Conservation (phyloP, 345 rosid species). For the Murraya koenigii region DNA sequence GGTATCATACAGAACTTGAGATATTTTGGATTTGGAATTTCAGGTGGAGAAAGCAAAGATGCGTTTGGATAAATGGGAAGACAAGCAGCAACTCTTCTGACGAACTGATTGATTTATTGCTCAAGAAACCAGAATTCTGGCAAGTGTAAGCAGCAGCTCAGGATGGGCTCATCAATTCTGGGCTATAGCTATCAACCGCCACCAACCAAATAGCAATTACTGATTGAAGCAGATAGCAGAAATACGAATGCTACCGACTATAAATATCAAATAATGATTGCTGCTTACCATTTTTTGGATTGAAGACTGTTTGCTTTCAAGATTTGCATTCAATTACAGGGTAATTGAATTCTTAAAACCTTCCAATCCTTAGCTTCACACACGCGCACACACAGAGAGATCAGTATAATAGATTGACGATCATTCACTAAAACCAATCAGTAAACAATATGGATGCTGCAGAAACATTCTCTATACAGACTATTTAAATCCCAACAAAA, state of each 20-base stretch:
- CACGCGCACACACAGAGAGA: background rate
- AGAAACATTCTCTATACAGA: background rate
- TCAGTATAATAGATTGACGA: background rate
- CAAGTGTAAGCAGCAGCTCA: conserved; percentile 6
- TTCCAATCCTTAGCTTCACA: background rate
- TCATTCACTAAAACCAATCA: conserved; percentile 2
- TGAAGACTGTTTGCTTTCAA: background rate
- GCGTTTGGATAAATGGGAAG: conserved; percentile 70
- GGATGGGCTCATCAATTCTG: background rate
- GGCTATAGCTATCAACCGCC: background rate
- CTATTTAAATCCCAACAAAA: background rate
- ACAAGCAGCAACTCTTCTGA: conserved; percentile 29
- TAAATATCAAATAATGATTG: background rate
- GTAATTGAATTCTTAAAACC: background rate
- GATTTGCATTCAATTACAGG: background rate
- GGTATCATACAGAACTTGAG: too few species aligned
- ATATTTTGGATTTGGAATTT: conserved; percentile 4
- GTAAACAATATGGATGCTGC: background rate
- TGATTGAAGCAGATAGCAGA: background rate
- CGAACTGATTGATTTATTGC: background rate
- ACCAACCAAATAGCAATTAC: background rate
- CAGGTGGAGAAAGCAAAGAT: conserved; percentile 63
- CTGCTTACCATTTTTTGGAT: background rate
- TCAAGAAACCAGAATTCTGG: background rate
- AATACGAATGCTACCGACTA: background rate